Base-by-base conservation (phyloP, 345 rosid genomes). In the Eucalyptus shirleyi region DNA sequence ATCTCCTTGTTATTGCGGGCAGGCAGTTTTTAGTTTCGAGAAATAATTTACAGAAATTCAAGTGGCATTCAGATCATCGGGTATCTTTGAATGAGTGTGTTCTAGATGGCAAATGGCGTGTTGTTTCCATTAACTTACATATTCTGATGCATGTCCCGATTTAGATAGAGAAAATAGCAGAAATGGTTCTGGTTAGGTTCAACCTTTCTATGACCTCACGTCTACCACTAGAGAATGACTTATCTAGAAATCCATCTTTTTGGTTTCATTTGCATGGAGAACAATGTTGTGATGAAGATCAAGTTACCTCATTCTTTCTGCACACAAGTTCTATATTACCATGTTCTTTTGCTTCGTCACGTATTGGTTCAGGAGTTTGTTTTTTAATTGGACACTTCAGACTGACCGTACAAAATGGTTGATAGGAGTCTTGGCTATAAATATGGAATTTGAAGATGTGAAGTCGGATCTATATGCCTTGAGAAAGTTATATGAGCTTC, bases 381-480 rank as follows among this genome's bases (percentile, higher is more conserved):
- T 42, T 26, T 77, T 77, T 13, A 21, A 42, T 6, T 40, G 85
- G 85, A 77, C 28, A 26, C 47, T 77, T 40, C 85, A 77, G 47
- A 77, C 85, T 77, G 7, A 40, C 85, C 16, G 6, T 6, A 77
- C 30, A 77, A 2, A 40, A 77, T 4, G 47, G 85, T 77, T 40
- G 83, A 77, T 77, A 40, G 85, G 44, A 86, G 65, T 53, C 45
- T 16, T 53, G n/a, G 65, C 65, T 59, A 53, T 51, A 8, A n/a
- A 42, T 51, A 88, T 88, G 90, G 90, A 88, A 82, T 34, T 86
- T 6, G 87, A 82, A 44, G 89, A 86, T 67, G 90, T 93, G 34
- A 90, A 89, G 62, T 90, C 91, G 10, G 93, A 95, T 89, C 94
- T 95, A 47, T 92, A 87, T 67, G 92, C 98, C 19, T 86, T 96